phyloP scores from a whole-genome alignment of 2,329 filamentous ascomycete genomes.

The Xylaria sp. region DNA sequence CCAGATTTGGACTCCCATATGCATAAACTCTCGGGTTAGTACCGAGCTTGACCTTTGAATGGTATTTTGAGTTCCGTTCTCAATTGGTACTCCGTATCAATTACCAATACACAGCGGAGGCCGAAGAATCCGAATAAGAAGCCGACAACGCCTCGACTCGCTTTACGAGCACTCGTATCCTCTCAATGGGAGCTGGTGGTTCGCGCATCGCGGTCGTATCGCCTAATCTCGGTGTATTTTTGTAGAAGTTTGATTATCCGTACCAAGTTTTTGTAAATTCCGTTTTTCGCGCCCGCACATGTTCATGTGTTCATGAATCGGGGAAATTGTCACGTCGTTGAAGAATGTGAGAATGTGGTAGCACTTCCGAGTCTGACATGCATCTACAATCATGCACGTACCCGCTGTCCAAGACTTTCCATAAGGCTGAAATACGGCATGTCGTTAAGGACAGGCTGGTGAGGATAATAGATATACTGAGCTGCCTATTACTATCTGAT shows the following conservation, averaged over 20 bases:
- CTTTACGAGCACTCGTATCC: conserved; percentile 11
- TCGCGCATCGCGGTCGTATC: background rate
- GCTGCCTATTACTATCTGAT: background rate
- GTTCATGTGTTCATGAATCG: background rate
- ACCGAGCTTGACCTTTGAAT: conserved; percentile 8
- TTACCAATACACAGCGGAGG: background rate
- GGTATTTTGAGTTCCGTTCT: conserved; percentile 1
- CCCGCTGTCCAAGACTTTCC: conserved; percentile 30
- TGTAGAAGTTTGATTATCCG: conserved; percentile 7
- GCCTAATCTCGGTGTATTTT: conserved; percentile 19
- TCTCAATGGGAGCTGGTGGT: background rate
- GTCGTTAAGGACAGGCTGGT: conserved; percentile 21
- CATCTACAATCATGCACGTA: conserved; percentile 32
- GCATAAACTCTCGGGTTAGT: conserved; percentile 1
- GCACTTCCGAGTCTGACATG: conserved; percentile 34
- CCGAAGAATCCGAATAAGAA: background rate
- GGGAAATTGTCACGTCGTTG: conserved; percentile 9
- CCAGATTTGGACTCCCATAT: conserved; percentile 18
- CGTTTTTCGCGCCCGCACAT: background rate
- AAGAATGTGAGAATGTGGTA: conserved; percentile 30
- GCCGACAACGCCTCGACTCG: conserved; percentile 15
- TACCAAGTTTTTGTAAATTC: background rate
- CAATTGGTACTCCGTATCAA: no score
- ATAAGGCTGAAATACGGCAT: conserved; percentile 33
- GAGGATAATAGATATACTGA: conserved; percentile 10